Evolutionary conservation across 225 moss, liverwort and hornwort species (phyloP).

Genomic region (Sphagnum contortum): DNA sequence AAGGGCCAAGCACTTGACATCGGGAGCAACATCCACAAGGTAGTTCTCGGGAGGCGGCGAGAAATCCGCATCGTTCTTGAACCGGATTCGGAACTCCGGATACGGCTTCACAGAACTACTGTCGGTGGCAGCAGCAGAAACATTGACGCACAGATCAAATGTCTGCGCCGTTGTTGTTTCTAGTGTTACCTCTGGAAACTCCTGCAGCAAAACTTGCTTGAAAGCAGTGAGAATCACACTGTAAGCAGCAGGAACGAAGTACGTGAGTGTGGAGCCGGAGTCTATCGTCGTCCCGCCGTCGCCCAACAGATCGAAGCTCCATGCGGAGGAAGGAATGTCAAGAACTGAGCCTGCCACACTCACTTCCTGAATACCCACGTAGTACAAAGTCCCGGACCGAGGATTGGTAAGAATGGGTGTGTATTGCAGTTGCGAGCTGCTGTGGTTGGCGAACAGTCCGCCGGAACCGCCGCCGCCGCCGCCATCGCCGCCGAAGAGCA

Average conservation of each 20-base stretch:
- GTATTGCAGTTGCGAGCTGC: not conserved
- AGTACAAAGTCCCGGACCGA: constrained; percentile 12
- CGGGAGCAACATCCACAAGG: constrained; percentile 11
- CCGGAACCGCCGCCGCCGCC: not conserved
- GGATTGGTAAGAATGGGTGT: constrained; percentile 16
- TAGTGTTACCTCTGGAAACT: constrained; percentile 3
- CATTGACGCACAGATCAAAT: constrained; percentile 22
- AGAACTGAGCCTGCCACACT: constrained; percentile 14
- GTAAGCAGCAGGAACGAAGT: constrained; percentile 20
- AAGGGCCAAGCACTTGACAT: constrained; percentile 21
- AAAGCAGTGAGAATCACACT: constrained; percentile 7
- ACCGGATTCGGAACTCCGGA: constrained; percentile 13
- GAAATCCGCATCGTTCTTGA: constrained; percentile 17
- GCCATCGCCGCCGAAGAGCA: constrained; percentile 15
- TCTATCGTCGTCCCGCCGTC: constrained; percentile 20
- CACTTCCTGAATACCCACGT: constrained; percentile 14
- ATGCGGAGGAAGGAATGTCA: constrained; percentile 5
- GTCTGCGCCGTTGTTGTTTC: constrained; percentile 2
- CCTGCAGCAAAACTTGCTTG: not conserved
- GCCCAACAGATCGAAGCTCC: constrained; percentile 10
- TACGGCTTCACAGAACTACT: constrained; percentile 1
- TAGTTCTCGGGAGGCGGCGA: constrained; percentile 16
- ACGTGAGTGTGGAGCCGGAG: constrained; percentile 21
- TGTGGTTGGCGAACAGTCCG: not conserved
- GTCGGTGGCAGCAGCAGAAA: not conserved